Evolutionary conservation across 805 yeast genomes (phyloP), one percentile per base, ranked within the genome.

Genomic region (Priceomyces fermenticarens): DNA sequence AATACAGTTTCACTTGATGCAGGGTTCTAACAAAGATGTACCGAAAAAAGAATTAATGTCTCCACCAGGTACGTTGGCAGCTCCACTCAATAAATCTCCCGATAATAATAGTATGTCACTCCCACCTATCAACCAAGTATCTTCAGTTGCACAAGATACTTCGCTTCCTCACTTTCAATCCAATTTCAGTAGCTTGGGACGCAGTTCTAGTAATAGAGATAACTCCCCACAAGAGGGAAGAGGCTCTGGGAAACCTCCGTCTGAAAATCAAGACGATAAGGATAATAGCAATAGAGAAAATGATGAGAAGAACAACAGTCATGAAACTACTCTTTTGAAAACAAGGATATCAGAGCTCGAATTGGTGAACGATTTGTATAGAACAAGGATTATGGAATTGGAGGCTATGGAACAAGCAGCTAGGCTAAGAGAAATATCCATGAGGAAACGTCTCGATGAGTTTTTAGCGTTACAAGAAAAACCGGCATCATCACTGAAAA

Each of bases 301-400:
- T 8, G 30, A 41, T 16, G 16, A 40, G 14, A 16, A 43, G 30
- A 42, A 36, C 13, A 40, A 41, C 32, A 36, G 23, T 14, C 65
- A 65, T 46, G 72, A 67, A 47, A 51, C 61, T 10, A 65, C 71
- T 17, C 52, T 62, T 17, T 65, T 90, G 47, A 78, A 80, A 48
- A 87, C 96, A 0, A 73, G 95, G 43, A 87, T 90, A 15, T 79
- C 85, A 10, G 98, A 91, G 59, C 73, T 91, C 46, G 98, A 91
- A 59, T 71, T 90, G 32, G 96, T 91, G 31, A 90, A 89, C 53
- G 97, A 90, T 57, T 67, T 91, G 43, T 87, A 88, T 67, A 78
- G 87, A 51, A 78, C 91, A 5, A 78, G 95, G 50, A 87, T 91
- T 33, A 70, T 77, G 59, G 96, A 91, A 57, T 70, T 91, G 48